phyloP scores from a whole-genome alignment of 148 eudicot genomes.

The Rhododendron henanense region DNA sequence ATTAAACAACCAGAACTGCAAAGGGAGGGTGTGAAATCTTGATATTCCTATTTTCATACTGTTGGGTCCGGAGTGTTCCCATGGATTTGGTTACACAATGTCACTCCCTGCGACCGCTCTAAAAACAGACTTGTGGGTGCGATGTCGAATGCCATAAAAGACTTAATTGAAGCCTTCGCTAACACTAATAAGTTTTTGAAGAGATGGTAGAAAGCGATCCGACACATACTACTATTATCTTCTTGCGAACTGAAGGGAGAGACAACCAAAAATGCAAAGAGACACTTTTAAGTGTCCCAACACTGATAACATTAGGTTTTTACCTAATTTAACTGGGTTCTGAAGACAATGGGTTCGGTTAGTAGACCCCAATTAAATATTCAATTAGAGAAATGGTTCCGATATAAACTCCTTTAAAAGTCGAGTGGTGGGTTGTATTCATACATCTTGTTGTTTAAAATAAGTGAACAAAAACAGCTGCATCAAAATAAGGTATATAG shows the following conservation, averaged over 20 bases:
- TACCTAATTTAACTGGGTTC: background rate
- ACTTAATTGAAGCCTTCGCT: too few relatives aligned
- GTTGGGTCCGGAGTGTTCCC: rapidly evolving
- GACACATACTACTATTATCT: background rate
- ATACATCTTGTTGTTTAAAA: background rate
- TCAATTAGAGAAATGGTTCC: background rate
- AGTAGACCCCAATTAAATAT: too few relatives aligned
- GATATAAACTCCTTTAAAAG: background rate
- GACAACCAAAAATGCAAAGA: background rate
- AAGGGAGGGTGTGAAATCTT: background rate
- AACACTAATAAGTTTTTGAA: rapidly evolving
- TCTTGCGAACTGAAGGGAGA: background rate
- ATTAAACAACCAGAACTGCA: background rate
- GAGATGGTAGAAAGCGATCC: too few relatives aligned
- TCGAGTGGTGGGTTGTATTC: background rate
- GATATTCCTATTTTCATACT: background rate
- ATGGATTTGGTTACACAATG: too few relatives aligned
- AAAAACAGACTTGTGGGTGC: too few relatives aligned
- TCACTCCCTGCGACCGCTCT: too few relatives aligned
- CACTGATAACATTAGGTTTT: background rate
- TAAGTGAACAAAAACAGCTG: background rate
- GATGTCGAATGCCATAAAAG: too few relatives aligned
- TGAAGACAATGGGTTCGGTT: background rate
- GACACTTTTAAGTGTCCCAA: background rate
- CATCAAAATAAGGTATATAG: too few relatives aligned